These are phyloP conservation scores for Neonectria hederae DNA, from an alignment of 2,329 filamentous ascomycete species.

Conservation along the genomic window DNA sequence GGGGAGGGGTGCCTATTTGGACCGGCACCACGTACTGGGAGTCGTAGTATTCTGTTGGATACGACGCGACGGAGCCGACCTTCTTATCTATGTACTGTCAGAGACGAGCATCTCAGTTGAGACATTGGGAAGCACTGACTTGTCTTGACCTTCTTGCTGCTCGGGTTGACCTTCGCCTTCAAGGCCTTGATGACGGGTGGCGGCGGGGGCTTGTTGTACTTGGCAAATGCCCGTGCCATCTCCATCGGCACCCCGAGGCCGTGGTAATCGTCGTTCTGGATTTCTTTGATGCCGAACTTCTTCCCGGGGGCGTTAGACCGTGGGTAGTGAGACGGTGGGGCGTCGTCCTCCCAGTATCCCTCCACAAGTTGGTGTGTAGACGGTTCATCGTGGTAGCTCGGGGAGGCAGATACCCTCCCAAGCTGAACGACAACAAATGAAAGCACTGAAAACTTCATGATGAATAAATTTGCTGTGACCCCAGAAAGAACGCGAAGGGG, in stretches of 20 bases:
- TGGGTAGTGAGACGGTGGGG: constrained; percentile 8
- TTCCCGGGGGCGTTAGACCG: constrained; percentile 24
- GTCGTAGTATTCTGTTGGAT: constrained; percentile 54
- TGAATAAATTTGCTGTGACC: background rate
- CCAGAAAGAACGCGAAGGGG: background rate
- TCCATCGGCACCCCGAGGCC: constrained; percentile 45
- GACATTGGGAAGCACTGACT: constrained; percentile 30
- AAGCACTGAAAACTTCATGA: constrained; percentile 21
- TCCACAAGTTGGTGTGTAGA: background rate
- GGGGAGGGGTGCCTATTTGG: constrained; percentile 65
- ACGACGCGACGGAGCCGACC: constrained; percentile 39
- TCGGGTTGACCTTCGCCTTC: background rate
- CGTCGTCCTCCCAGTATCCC: constrained; percentile 20
- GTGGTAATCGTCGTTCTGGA: constrained; percentile 48
- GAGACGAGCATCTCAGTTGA: background rate
- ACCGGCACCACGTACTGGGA: constrained; percentile 70
- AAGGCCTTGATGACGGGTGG: constrained; percentile 34
- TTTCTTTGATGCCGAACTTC: constrained; percentile 44
- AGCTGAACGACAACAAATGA: constrained; percentile 11
- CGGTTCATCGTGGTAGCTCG: background rate
- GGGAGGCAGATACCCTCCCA: background rate
- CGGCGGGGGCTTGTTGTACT: constrained; percentile 49
- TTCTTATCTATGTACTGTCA: constrained; percentile 15
- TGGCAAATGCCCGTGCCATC: constrained; percentile 47
- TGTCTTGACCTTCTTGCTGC: constrained; percentile 30